Conservation (phyloP, 2,329 filamentous ascomycete genomes). For the Cytospora mali region DNA sequence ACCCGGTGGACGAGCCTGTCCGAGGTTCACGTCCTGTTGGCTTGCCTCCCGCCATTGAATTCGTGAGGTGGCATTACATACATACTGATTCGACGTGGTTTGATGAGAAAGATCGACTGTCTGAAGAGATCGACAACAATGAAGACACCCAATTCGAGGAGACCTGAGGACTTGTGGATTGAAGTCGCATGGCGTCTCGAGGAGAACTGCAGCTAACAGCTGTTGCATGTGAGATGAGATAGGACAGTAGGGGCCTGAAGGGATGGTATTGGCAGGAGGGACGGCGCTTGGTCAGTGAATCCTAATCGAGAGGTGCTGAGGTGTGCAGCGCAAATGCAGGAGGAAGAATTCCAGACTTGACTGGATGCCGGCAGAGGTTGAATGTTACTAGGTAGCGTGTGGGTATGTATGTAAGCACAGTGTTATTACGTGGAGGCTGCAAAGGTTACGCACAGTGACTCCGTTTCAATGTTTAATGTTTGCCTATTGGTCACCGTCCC, state of each 20-base stretch:
- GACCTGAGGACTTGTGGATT: constrained; percentile 5
- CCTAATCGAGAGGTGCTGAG: not conserved
- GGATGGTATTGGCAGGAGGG: not conserved
- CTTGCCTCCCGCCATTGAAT: constrained; percentile 10
- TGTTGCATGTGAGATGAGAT: constrained; percentile 8
- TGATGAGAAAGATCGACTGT: constrained; percentile 22
- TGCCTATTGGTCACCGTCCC: constrained; percentile 14
- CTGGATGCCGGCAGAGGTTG: constrained; percentile 4
- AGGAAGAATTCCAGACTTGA: constrained; percentile 10
- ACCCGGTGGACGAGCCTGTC: constrained; percentile 3
- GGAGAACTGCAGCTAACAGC: constrained; percentile 14
- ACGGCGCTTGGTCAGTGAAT: not conserved
- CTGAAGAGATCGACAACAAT: constrained; percentile 24
- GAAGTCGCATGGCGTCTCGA: constrained; percentile 14
- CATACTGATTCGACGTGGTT: constrained; percentile 17
- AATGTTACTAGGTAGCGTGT: not conserved
- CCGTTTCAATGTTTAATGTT: constrained; percentile 3
- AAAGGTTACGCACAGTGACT: constrained; percentile 1
- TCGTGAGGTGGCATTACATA: constrained; percentile 16
- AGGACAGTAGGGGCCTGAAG: not conserved
- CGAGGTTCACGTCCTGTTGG: too few relatives aligned
- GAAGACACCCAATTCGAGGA: constrained; percentile 22
- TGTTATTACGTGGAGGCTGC: not conserved
- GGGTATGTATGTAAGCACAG: not conserved
- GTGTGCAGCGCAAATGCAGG: constrained; percentile 4